Evolutionary conservation across 1,284 basidiomycete genomes (phyloP).

Genomic region (Tilletia setariae): DNA sequence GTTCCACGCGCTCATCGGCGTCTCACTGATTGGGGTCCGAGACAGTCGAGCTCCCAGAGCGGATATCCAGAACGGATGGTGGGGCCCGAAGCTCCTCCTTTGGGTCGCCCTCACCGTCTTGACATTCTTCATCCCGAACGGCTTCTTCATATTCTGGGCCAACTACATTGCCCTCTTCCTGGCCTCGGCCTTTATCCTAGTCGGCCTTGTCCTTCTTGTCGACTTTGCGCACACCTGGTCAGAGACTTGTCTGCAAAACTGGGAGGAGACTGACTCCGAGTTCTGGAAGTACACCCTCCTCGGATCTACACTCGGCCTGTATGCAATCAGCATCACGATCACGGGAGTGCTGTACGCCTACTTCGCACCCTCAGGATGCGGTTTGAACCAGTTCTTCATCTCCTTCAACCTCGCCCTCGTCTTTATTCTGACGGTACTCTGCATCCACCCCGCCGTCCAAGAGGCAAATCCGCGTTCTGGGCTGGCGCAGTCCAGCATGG

Average conservation of each 20-base stretch:
- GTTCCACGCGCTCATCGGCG: conserved; percentile 79
- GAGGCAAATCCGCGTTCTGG: conserved; percentile 91
- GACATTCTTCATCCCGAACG: conserved; percentile 89
- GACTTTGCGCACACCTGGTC: conserved; percentile 99
- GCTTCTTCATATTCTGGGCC: conserved; percentile 93
- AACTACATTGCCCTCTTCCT: conserved; percentile 87
- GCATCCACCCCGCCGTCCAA: conserved; percentile 81
- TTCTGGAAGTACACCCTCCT: conserved; percentile 96
- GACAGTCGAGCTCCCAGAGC: conserved; percentile 87
- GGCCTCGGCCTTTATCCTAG: conserved; percentile 85
- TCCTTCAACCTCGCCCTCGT: conserved; percentile 83
- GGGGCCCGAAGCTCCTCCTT: conserved; percentile 90
- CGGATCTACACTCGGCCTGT: conserved; percentile 85
- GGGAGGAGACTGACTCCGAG: conserved; percentile 79
- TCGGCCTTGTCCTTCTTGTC: conserved; percentile 92
- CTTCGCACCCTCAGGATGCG: conserved; percentile 82
- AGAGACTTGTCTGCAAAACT: conserved; percentile 91
- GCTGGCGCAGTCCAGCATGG: conserved; percentile 92
- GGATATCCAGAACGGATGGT: conserved; percentile 97
- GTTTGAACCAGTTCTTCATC: conserved; percentile 91
- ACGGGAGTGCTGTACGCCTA: conserved; percentile 86
- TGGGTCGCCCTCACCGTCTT: conserved; percentile 75
- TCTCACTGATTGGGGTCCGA: conserved; percentile 76
- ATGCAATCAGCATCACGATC: conserved; percentile 74
- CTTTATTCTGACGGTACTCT: conserved; percentile 75